Evolutionary conservation across 1,284 basidiomycete species (phyloP).

Genomic region (Fomitopsis pinicola): DNA sequence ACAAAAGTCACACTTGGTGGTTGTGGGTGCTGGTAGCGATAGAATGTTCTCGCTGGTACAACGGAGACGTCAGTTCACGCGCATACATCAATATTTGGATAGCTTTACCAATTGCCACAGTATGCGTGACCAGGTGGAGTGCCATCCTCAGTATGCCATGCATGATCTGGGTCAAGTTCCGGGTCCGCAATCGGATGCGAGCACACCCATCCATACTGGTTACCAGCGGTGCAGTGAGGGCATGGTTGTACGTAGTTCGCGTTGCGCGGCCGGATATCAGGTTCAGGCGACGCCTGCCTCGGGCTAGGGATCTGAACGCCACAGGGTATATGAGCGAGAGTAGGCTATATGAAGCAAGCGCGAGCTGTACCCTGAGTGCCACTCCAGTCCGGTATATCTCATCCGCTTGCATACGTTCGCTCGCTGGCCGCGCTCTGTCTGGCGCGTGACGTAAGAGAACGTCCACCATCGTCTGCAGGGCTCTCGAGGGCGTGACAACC

Average conservation of each 20-base stretch:
- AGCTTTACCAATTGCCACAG: slow-evolving; percentile 71
- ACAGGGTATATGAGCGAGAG: not conserved
- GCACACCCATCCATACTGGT: slow-evolving; percentile 69
- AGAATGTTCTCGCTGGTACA: slow-evolving; percentile 60
- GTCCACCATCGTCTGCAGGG: slow-evolving; percentile 67
- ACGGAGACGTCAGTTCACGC: not conserved
- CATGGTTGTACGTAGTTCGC: slow-evolving; percentile 67
- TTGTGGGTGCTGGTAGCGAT: slow-evolving; percentile 61
- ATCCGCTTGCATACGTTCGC: slow-evolving; percentile 72
- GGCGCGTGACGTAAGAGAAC: slow-evolving; percentile 62
- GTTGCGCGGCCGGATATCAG: slow-evolving; percentile 53
- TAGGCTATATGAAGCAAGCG: not conserved
- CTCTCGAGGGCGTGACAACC: slow-evolving; percentile 61
- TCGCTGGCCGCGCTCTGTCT: slow-evolving; percentile 53
- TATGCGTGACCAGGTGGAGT: slow-evolving; percentile 67
- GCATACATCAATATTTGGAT: not conserved
- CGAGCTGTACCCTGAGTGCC: slow-evolving; percentile 59
- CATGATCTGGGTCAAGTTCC: slow-evolving; percentile 53
- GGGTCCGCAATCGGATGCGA: slow-evolving; percentile 72
- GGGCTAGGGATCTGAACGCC: slow-evolving; percentile 61
- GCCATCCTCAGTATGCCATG: slow-evolving; percentile 71
- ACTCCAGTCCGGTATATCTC: slow-evolving; percentile 63
- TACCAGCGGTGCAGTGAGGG: slow-evolving; percentile 63
- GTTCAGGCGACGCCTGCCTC: slow-evolving; percentile 69
- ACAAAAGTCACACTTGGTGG: slow-evolving; percentile 77